phyloP scores from a whole-genome alignment of 2,329 filamentous ascomycete species.

The Ustulina deusta region DNA sequence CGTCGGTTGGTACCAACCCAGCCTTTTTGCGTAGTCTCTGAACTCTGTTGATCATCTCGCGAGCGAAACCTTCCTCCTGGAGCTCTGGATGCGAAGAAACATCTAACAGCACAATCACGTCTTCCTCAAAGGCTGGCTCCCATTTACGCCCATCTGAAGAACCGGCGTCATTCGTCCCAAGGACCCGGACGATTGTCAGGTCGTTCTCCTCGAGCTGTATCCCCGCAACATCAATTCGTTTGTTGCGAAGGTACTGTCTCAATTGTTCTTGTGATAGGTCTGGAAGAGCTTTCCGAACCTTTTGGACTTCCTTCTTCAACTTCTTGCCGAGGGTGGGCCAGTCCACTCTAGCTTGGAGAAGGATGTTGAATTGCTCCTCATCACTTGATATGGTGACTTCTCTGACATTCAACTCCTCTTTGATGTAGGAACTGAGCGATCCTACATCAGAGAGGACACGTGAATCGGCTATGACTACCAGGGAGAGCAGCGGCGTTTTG shows the following conservation, averaged over 20 bases:
- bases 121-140: neutral
- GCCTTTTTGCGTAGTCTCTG: too few species aligned
- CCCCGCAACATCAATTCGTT: neutral
- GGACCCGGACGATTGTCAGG: neutral
- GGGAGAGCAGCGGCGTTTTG: neutral
- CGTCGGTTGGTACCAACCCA: too few species aligned
- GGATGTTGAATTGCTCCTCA: constrained; percentile 8
- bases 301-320: too few species aligned
- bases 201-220: constrained; percentile 8
- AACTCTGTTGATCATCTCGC: constrained; percentile 6
- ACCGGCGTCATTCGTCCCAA: neutral
- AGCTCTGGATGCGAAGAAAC: neutral
- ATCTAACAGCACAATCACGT: constrained; percentile 3
- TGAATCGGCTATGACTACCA: constrained; percentile 2
- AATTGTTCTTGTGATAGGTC: too few species aligned
- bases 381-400: too few species aligned
- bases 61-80: neutral
- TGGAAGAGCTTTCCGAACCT: too few species aligned
- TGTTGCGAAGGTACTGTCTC: too few species aligned
- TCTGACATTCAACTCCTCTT: constrained; percentile 1
- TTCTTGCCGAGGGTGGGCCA: neutral
- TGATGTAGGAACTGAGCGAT: neutral
- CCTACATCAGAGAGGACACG: neutral
- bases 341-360: constrained; percentile 9
- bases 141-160: neutral